A percentile compares a stretch with the other conserved stretches of the same genome.
Conservation (phyloP, 495 filamentous ascomycete species). For the Jackrogersella minutella region DNA sequence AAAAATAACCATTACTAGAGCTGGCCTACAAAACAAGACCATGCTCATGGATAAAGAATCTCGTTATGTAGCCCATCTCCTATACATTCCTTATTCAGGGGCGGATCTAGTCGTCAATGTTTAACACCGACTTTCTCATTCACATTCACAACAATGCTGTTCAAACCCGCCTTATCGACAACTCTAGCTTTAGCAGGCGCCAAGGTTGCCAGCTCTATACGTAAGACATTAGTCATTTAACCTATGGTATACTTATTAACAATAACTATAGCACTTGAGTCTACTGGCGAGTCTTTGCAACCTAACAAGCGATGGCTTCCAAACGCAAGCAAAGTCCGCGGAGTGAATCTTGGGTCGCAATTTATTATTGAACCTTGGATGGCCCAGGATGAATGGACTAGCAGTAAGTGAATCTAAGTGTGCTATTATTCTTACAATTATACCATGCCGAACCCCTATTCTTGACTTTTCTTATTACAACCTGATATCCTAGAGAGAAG, state of each 20-base stretch:
- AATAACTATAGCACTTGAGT: slow-evolving; percentile 5
- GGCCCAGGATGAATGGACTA: slow-evolving; percentile 56
- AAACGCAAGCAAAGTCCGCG: slow-evolving; percentile 61
- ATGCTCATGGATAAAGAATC: background rate
- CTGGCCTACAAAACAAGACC: background rate
- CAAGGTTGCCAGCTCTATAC: background rate
- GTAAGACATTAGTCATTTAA: background rate
- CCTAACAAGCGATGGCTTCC: slow-evolving; percentile 46
- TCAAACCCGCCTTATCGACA: slow-evolving; percentile 5
- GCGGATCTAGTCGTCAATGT: no score
- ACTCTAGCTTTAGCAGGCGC: slow-evolving; percentile 6
- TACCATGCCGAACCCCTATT: no score
- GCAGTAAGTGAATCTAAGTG: slow-evolving; percentile 33
- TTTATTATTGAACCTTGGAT: slow-evolving; percentile 71
- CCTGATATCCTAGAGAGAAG: no score
- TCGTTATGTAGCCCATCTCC: background rate
- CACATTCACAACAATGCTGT: slow-evolving; percentile 8
- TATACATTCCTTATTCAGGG: background rate
- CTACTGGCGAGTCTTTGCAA: background rate
- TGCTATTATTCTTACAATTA: no score
- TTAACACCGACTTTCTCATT: background rate
- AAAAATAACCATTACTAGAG: background rate
- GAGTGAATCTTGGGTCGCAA: slow-evolving; percentile 67
- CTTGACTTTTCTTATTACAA: no score
- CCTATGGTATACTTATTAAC: background rate